These are phyloP conservation scores for Ogataea pini DNA, from an alignment of 805 yeast species.

Conservation along the genomic window DNA sequence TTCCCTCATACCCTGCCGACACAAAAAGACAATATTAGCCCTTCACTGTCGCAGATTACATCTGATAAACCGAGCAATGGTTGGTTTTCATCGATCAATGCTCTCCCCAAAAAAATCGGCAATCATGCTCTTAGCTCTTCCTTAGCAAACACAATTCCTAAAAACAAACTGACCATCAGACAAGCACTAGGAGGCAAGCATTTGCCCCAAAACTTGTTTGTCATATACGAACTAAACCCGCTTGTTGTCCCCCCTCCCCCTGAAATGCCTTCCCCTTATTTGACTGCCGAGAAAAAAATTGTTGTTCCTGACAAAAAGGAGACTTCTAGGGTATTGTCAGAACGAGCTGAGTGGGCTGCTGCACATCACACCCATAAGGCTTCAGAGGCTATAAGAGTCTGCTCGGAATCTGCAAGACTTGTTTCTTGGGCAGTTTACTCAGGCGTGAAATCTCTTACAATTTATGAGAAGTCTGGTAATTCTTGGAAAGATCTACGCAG, in stretches of 20 bases:
- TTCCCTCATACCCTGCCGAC: conserved; percentile 10
- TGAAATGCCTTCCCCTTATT: conserved; percentile 44
- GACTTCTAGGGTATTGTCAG: conserved; percentile 32
- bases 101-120: conserved; percentile 22
- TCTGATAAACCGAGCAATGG: not conserved
- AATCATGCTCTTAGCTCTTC: conserved; percentile 23
- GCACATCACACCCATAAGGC: conserved; percentile 42
- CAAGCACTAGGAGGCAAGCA: conserved; percentile 20
- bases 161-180: conserved; percentile 13
- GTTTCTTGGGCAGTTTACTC: conserved; percentile 32
- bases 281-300: conserved; percentile 42
- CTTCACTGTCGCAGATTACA: conserved; percentile 7
- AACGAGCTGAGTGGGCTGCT: conserved; percentile 42
- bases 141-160: conserved; percentile 27
- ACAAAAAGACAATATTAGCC: conserved; percentile 1
- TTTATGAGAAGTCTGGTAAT: conserved; percentile 33
- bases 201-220: conserved; percentile 36
- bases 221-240: conserved; percentile 36
- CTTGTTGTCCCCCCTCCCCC: conserved; percentile 41
- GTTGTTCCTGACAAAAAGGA: conserved; percentile 41
- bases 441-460: conserved; percentile 26
- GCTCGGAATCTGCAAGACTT: conserved; percentile 39
- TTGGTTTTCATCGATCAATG: conserved; percentile 2
- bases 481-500: conserved; percentile 32
- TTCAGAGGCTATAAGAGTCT: conserved; percentile 41